Evolutionary conservation across 331 rosid genomes (phyloP).

Genomic region (Quercus phellos): DNA sequence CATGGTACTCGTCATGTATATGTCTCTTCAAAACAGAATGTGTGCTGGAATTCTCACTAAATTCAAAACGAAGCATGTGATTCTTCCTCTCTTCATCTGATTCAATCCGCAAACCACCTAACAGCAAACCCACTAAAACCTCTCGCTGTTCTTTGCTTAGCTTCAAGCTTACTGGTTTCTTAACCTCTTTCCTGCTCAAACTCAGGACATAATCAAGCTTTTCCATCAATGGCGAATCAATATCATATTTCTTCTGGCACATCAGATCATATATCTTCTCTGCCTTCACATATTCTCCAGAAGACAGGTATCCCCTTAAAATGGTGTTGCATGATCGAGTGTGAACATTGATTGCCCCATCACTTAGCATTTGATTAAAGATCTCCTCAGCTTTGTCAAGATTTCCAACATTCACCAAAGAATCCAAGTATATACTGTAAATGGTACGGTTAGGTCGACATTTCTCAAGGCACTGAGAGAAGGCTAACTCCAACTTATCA

Average conservation of each 20-base stretch:
- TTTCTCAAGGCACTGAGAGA: constrained; percentile 68
- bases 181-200: constrained; percentile 53
- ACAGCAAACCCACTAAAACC: constrained; percentile 70
- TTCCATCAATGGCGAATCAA: constrained; percentile 60
- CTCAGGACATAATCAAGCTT: constrained; percentile 70
- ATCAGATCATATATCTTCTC: constrained; percentile 68
- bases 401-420: constrained; percentile 73
- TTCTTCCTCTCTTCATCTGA: constrained; percentile 69
- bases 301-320: constrained; percentile 64
- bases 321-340: constrained; percentile 81
- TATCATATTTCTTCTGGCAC: constrained; percentile 73
- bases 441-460: constrained; percentile 62
- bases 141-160: constrained; percentile 88
- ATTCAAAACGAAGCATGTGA: constrained; percentile 61
- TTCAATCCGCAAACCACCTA: constrained; percentile 79
- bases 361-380: constrained; percentile 52
- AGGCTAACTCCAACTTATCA: constrained; percentile 59
- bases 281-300: constrained; percentile 61
- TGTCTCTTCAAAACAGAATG: constrained; percentile 60
- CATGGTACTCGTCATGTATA: constrained; percentile 62
- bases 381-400: constrained; percentile 68
- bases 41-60: constrained; percentile 40
- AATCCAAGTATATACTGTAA: constrained; percentile 72
- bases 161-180: constrained; percentile 56
- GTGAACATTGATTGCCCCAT: constrained; percentile 53